Base-by-base conservation (phyloP, 1,284 basidiomycete species). In the Coriolopsis trogii region DNA sequence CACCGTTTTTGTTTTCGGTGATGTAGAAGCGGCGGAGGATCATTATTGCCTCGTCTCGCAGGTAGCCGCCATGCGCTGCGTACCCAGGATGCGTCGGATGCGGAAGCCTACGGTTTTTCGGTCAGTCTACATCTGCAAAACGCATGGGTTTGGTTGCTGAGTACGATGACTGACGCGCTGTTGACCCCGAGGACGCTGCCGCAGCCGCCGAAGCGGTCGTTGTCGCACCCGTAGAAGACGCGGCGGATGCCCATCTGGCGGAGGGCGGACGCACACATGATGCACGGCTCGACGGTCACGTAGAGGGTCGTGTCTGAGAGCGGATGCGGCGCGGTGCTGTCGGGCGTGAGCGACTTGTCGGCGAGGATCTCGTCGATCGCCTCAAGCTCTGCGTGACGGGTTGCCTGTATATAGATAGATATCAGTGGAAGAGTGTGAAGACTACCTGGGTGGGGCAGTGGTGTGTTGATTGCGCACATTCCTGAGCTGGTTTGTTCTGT, bases 231-330 rank as follows among this genome's bases (percentile, higher is more conserved):
- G 68, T 93, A 98, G 52, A 88, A 92, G 2, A 98, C 96, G 52
- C 89, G 81, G 51, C 85, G 84, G 65, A 99, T 95, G 6, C 96
- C 95, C 54, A 96, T 74, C 71, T 99, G 96, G 43, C 96, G 82
- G 40, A 99, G 78, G 5, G 96, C 97, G 24, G 91, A 93, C 4
- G 95, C 93, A 62, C 97, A 99, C 97, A 99, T 99, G 66, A 99
- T 93, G 70, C 97, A 99, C 0, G 97, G 97, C 72, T 99, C 97
- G 46, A 99, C 95, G 0, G 97, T 99, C 47, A 99, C 97, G 69
- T 99, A 99, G 16, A 99, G 84, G 2, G 86, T 93, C 20, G 93
- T 95, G 12, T 82, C 77, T 1, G 80, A 79, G 36, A 98, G 81
- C 3, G 93, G 89, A 60, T 88, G 83, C 38, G n/a, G n/a, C n/a